These are phyloP conservation scores for Kluyveromyces starmeri DNA, from an alignment of 805 yeast genomes.

Conservation along the genomic window DNA sequence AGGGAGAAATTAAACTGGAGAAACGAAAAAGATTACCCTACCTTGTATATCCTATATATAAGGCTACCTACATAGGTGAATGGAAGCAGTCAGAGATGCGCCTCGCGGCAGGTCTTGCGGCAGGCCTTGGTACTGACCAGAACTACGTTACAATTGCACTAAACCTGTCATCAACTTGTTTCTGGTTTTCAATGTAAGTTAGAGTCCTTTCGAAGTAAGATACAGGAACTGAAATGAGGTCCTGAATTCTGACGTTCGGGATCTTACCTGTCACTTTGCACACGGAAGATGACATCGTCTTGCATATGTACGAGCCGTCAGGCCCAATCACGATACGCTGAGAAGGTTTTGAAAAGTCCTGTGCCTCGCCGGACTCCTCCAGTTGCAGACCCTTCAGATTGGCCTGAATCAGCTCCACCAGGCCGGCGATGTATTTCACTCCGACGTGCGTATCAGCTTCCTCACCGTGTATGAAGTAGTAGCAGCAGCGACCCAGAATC, in stretches of 20 bases:
- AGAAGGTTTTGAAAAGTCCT: conserved; percentile 3
- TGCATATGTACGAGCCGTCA: conserved; percentile 23
- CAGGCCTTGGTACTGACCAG: too few species aligned
- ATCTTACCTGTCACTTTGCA: conserved; percentile 23
- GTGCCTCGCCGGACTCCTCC: conserved; percentile 29
- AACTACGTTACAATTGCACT: conserved; percentile 34
- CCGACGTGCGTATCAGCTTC: conserved; percentile 44
- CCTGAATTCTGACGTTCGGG: conserved; percentile 23
- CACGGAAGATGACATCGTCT: conserved; percentile 10
- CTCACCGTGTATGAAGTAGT: conserved; percentile 77
- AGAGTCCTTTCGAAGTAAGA: conserved; percentile 65
- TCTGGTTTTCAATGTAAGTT: conserved; percentile 59
- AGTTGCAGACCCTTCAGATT: conserved; percentile 34
- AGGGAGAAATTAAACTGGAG: too few species aligned
- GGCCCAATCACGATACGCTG: conserved; percentile 16
- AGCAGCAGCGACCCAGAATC: conserved; percentile 75
- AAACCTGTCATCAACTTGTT: conserved; percentile 61
- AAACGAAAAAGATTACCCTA: too few species aligned
- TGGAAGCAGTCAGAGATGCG: too few species aligned
- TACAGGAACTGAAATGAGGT: conserved; percentile 20
- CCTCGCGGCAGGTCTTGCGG: too few species aligned
- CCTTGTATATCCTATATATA: too few species aligned
- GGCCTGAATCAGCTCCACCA: conserved; percentile 71
- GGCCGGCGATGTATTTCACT: conserved; percentile 69
- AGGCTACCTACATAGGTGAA: too few species aligned